phyloP scores from a whole-genome alignment of 352 stramenopile genomes.

The Globisporangium megalacanthum region DNA sequence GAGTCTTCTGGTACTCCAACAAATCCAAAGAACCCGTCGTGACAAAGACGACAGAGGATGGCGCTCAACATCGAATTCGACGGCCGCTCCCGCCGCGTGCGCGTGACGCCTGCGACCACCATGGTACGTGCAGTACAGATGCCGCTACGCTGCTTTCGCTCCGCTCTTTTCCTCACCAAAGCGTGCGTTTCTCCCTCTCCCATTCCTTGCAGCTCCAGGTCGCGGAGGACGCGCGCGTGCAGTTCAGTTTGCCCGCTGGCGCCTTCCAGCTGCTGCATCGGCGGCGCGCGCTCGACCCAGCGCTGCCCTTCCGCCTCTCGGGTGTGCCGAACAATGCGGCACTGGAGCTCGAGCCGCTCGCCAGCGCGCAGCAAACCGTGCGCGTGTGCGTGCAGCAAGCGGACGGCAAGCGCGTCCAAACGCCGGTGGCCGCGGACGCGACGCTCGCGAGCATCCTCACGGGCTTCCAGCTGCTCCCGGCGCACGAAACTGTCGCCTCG shows the following conservation, averaged over 20 bases:
- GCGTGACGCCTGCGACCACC: slow-evolving; percentile 61
- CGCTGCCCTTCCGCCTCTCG: slow-evolving; percentile 80
- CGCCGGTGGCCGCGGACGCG: slow-evolving; percentile 44
- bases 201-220: slow-evolving; percentile 83
- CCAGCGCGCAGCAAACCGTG: slow-evolving; percentile 33
- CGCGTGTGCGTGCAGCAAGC: slow-evolving; percentile 75
- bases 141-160: neutral
- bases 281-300: slow-evolving; percentile 58
- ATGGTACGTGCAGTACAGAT: slow-evolving; percentile 37
- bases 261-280: slow-evolving; percentile 69
- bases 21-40: no score
- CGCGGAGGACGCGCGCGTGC: slow-evolving; percentile 43
- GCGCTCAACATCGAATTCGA: slow-evolving; percentile 73
- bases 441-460: slow-evolving; percentile 57
- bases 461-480: slow-evolving; percentile 47
- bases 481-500: slow-evolving; percentile 13
- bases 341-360: slow-evolving; percentile 51
- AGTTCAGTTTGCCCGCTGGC: slow-evolving; percentile 42
- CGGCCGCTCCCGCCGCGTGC: slow-evolving; percentile 66
- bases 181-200: neutral
- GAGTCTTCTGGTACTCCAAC: no score
- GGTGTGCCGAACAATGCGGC: slow-evolving; percentile 81
- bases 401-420: slow-evolving; percentile 74
- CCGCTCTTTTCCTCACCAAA: neutral
- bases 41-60: slow-evolving; percentile 27